Evolutionary conservation across 1,284 basidiomycete genomes (phyloP).

Genomic region (Trichosporon sp.): DNA sequence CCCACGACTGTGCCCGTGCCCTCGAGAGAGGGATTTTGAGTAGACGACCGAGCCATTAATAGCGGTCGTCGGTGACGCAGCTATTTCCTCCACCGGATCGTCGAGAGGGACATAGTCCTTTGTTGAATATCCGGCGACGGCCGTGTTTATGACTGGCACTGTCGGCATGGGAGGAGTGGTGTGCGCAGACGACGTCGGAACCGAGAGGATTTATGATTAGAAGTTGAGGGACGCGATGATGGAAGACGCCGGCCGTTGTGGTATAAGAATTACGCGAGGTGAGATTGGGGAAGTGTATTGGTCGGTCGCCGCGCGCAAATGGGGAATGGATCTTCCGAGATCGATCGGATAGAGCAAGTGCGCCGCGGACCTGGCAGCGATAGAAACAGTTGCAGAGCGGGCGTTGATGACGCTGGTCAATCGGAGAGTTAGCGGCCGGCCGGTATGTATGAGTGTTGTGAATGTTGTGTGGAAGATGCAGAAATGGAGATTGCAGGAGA

Average conservation of each 20-base stretch:
- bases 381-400: not conserved
- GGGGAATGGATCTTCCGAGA: not conserved
- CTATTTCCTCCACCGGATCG: constrained; percentile 26
- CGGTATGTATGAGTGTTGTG: not conserved
- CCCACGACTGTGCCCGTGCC: not conserved
- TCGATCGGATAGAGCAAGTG: not conserved
- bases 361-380: not conserved
- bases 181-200: not conserved
- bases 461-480: not conserved
- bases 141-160: constrained; percentile 17
- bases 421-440: too few relatives aligned
- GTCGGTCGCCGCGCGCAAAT: not conserved
- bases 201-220: not conserved
- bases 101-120: constrained; percentile 36
- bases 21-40: constrained; percentile 12
- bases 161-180: constrained; percentile 22
- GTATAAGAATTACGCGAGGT: not conserved
- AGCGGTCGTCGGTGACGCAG: constrained; percentile 27
- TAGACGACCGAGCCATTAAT: constrained; percentile 38
- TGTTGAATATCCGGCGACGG: constrained; percentile 12
- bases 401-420: not conserved
- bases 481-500: too few relatives aligned
- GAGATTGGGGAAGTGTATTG: not conserved
- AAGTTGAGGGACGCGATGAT: not conserved
- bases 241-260: not conserved